A percentile compares a stretch with the other conserved stretches of the same genome.
Conservation (phyloP, 257 asterid species). For the Paulownia fortunei region DNA sequence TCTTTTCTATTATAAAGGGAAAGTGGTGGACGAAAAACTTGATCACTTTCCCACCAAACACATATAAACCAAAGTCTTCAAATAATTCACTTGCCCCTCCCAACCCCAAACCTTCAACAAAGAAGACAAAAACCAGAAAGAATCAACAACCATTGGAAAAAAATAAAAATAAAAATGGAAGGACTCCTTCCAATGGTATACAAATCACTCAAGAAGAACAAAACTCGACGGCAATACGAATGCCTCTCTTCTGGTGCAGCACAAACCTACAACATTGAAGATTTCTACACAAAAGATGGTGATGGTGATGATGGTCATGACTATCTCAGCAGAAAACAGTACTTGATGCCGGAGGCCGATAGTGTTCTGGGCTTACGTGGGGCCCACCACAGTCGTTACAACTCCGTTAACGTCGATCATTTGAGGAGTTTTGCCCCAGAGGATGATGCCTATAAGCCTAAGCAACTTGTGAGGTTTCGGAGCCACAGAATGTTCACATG, state of each 20-base stretch:
- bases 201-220: constrained; percentile 61
- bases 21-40: background rate
- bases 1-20: background rate
- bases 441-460: constrained; percentile 31
- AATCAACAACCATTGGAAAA: background rate
- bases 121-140: background rate
- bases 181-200: constrained; percentile 77
- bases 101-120: background rate
- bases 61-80: constrained; percentile 34
- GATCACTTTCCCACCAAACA: constrained; percentile 43
- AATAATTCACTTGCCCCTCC: constrained; percentile 25
- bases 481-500: constrained; percentile 60
- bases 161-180: constrained; percentile 48
- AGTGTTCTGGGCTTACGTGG: background rate
- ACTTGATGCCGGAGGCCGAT: background rate
- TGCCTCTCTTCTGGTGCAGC: constrained; percentile 56
- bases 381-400: constrained; percentile 44
- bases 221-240: constrained; percentile 55
- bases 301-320: constrained; percentile 3
- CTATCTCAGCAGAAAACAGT: background rate
- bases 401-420: constrained; percentile 44
- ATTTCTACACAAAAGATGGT: constrained; percentile 31
- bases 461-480: constrained; percentile 49
- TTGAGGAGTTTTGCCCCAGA: constrained; percentile 17
- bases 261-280: constrained; percentile 37